Percentiles rank a stretch among this genome's conserved stretches.
Conservation (phyloP, 345 rosid species). For the Garcia nutans region DNA sequence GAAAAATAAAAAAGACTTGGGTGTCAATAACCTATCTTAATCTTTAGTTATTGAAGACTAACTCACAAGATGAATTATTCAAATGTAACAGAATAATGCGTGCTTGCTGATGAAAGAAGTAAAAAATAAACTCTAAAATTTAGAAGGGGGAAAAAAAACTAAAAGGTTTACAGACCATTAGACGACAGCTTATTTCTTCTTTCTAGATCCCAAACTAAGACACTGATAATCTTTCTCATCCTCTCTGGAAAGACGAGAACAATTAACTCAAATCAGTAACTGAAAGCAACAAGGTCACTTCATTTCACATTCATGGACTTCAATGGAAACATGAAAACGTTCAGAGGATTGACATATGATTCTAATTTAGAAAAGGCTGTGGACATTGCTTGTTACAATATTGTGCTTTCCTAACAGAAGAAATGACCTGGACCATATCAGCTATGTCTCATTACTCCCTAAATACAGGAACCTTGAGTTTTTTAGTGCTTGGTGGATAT, state of each 20-base stretch:
- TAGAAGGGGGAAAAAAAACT: no score
- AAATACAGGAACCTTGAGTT: background rate
- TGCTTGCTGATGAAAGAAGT: background rate
- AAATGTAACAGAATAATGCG: background rate
- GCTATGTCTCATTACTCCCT: background rate
- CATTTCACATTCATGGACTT: background rate
- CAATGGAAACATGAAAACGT: background rate
- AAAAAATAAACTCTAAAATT: background rate
- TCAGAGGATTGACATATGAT: background rate
- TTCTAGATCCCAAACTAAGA: slow-evolving; percentile 3
- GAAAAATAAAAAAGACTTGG: background rate
- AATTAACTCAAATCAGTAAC: background rate
- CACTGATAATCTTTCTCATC: background rate
- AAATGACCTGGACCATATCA: background rate
- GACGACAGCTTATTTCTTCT: background rate
- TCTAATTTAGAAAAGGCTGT: background rate
- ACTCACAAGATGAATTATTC: background rate
- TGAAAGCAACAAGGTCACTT: background rate
- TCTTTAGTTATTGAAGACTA: background rate
- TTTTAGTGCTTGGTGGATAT: no score
- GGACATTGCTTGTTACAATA: background rate
- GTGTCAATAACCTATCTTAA: background rate
- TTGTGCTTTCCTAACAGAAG: background rate
- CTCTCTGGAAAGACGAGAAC: background rate
- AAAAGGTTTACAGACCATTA: background rate